Base-by-base conservation (phyloP, 2,329 filamentous ascomycete genomes). In the Alternaria ventricosa region DNA sequence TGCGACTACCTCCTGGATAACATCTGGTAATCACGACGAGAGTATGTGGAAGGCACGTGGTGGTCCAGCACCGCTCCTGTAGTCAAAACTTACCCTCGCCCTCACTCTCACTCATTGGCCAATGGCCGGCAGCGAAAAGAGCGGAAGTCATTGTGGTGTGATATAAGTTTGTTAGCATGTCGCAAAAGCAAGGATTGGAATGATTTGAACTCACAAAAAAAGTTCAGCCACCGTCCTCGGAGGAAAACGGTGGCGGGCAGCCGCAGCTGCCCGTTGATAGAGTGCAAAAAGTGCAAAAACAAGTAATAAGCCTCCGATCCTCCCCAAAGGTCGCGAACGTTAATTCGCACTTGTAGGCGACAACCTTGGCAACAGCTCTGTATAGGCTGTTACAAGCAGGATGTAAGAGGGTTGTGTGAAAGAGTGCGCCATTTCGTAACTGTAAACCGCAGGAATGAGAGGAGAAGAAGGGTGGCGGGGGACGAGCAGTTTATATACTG, bases 101-200 rank as follows among this genome's bases (percentile, higher is more conserved):
- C 4, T 9, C 2, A 15, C 1, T 36, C 33, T n/a, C 7, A 15
- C 15, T 4, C 4, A 36, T 36, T 0, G 4, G 13, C 13, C 13
- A 9, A n/a, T 36, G 6, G 7, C 33, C 3, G 8, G 13, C 3
- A 9, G 33, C 7, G 15, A n/a, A 0, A 15, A 36, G 3, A 36
- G 6, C 6, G 7, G 6, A 36, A 36, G 30, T 1, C 12, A 4
- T 1, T 5, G 1, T 33, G 0, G 6, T 33, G 13, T 8, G 0
- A 36, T 36, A 3, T 36, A 5, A 36, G n/a, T 8, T 8, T 41
- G 33, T 41, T 41, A 41, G 15, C 8, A 10, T 36, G 6, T 36
- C 7, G 28, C 28, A 30, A 13, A 12, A 30, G 1, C 1, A 30
- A 30, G 5, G 11, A 13, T 1, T 13, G 5, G 5, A 5, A 3